Evolutionary conservation across 2,329 filamentous ascomycete species (phyloP).

Genomic region (Ophiostoma sp.): DNA sequence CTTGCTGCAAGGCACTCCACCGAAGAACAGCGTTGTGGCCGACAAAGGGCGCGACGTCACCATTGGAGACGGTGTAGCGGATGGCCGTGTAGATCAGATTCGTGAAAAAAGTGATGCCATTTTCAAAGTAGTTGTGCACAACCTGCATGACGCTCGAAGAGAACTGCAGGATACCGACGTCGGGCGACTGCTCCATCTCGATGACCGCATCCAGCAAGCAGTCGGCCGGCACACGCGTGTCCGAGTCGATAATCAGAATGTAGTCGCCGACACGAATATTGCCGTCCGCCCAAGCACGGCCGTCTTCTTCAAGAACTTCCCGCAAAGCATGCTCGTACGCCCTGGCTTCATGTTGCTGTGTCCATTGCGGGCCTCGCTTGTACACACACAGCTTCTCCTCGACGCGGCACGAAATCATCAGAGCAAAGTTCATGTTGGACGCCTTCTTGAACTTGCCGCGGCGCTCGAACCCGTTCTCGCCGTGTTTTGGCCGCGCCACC

Average conservation of each 20-base stretch:
- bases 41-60: conserved; percentile 76
- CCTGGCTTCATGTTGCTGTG: conserved; percentile 64
- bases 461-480: conserved; percentile 61
- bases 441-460: conserved; percentile 70
- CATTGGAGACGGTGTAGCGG: conserved; percentile 73
- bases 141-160: conserved; percentile 79
- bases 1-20: conserved; percentile 73
- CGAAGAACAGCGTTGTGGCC: conserved; percentile 78
- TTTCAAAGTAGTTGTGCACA: conserved; percentile 70
- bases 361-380: conserved; percentile 62
- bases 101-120: conserved; percentile 70
- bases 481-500: conserved; percentile 65
- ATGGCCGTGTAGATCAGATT: conserved; percentile 77
- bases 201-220: conserved; percentile 77
- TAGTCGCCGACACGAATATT: conserved; percentile 86
- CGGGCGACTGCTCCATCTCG: conserved; percentile 77
- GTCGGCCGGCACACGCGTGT: conserved; percentile 74
- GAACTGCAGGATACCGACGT: conserved; percentile 78
- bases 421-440: conserved; percentile 71
- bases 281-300: conserved; percentile 76
- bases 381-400: conserved; percentile 65
- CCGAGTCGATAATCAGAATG: conserved; percentile 75
- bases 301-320: conserved; percentile 65
- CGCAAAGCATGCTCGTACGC: conserved; percentile 67
- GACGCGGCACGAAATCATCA: conserved; percentile 68